A percentile compares a stretch with the other conserved stretches of the same genome.
phyloP scores from a whole-genome alignment of 306 rosid genomes.

The Calophaca sinica region DNA sequence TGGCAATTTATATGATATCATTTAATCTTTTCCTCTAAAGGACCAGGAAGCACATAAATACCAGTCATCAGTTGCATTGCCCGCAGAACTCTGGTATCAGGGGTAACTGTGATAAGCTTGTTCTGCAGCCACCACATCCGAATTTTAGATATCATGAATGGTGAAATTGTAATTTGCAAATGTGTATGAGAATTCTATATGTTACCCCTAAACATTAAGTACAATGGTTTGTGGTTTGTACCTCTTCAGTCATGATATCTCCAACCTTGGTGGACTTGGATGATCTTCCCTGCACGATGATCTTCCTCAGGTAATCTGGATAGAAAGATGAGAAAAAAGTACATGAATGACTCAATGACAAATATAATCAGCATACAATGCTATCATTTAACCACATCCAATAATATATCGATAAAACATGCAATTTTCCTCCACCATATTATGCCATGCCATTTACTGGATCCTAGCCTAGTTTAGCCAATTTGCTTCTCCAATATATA shows the following conservation, averaged over 20 bases:
- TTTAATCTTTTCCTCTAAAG: slow-evolving; percentile 9
- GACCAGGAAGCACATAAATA: slow-evolving; percentile 40
- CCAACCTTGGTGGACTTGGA: slow-evolving; percentile 99
- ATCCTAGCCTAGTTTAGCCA: slow-evolving; percentile 5
- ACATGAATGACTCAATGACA: not conserved
- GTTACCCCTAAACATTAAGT: not conserved
- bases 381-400: not conserved
- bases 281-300: slow-evolving; percentile 98
- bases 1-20: not conserved
- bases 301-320: slow-evolving; percentile 95
- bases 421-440: slow-evolving; percentile 9
- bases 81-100: slow-evolving; percentile 80
- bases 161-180: not conserved
- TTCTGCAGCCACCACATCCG: slow-evolving; percentile 60
- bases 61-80: slow-evolving; percentile 99
- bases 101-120: slow-evolving; percentile 93
- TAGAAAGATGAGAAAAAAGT: slow-evolving; percentile 18
- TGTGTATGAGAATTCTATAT: not conserved
- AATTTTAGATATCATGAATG: slow-evolving; percentile 41
- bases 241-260: slow-evolving; percentile 99
- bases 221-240: slow-evolving; percentile 38
- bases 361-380: slow-evolving; percentile 4
- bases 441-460: slow-evolving; percentile 13
- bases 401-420: slow-evolving; percentile 8
- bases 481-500: slow-evolving; percentile 26